Conservation (phyloP, 1,284 basidiomycete genomes). For the Thelephora terrestris region DNA sequence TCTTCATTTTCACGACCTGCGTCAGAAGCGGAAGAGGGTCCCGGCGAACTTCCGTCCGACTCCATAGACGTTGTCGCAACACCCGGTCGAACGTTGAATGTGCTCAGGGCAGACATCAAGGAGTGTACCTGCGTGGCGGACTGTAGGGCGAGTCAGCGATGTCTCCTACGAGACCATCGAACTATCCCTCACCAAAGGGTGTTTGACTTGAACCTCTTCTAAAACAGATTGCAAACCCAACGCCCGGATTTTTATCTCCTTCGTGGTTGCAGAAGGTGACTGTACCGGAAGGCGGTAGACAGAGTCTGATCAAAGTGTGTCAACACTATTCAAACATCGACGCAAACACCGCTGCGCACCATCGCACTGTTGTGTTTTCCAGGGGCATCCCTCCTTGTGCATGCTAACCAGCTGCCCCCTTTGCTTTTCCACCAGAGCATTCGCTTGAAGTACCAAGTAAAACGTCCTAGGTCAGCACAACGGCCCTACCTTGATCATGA, state of each 20-base stretch:
- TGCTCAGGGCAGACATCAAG: conserved; percentile 20
- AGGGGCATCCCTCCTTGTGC: conserved; percentile 74
- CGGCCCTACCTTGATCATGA: conserved; percentile 17
- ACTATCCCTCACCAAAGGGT: conserved; percentile 51
- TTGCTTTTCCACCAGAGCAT: conserved; percentile 63
- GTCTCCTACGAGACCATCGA: not conserved
- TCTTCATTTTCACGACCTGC: not conserved
- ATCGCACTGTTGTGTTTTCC: conserved; percentile 71
- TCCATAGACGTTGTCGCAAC: not conserved
- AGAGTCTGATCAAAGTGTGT: conserved; percentile 33
- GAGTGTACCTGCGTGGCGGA: conserved; percentile 25
- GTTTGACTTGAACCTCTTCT: conserved; percentile 47
- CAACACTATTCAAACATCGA: not conserved
- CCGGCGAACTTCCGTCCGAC: conserved; percentile 1
- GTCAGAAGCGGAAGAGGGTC: conserved; percentile 4
- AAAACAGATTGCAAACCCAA: conserved; percentile 40
- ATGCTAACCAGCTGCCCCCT: conserved; percentile 46
- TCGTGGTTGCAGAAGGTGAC: conserved; percentile 48
- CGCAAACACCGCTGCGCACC: conserved; percentile 29
- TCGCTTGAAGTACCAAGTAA: conserved; percentile 31
- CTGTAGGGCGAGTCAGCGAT: conserved; percentile 13
- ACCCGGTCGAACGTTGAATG: conserved; percentile 13
- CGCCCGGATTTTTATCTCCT: conserved; percentile 49
- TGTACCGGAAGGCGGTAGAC: conserved; percentile 68
- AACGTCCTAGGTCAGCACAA: conserved; percentile 10